These are phyloP conservation scores for Carex arenaria DNA, from an alignment of 202 grass and related monocot species.

Conservation along the genomic window DNA sequence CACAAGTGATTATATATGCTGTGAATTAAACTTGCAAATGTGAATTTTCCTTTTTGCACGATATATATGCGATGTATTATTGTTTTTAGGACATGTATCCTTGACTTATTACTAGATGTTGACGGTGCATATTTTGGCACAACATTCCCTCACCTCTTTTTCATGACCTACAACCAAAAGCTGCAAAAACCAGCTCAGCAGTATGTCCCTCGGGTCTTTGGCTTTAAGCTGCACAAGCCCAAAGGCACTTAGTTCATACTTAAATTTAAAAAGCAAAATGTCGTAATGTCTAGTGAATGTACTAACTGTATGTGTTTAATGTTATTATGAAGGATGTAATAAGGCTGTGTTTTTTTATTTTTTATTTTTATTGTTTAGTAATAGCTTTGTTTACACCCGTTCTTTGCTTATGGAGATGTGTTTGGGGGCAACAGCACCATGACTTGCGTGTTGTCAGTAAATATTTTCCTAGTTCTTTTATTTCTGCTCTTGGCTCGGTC, in stretches of 20 bases:
- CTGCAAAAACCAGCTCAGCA: constrained; percentile 49
- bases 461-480: not conserved
- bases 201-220: constrained; percentile 65
- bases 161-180: constrained; percentile 72
- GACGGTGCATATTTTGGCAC: constrained; percentile 74
- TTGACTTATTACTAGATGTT: constrained; percentile 58
- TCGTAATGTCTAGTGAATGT: not conserved
- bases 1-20: not conserved
- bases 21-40: not conserved
- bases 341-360: not conserved
- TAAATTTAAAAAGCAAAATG: not conserved
- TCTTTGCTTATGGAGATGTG: not conserved
- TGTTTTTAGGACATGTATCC: not conserved
- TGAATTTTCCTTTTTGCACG: not conserved
- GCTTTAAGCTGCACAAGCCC: constrained; percentile 72
- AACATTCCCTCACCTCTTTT: constrained; percentile 71
- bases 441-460: not conserved
- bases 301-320: not conserved
- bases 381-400: constrained; percentile 1
- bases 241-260: constrained; percentile 13
- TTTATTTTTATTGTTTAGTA: not conserved
- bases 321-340: constrained; percentile 19
- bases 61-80: not conserved
- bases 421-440: not conserved
- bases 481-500: not conserved